Conservation (phyloP, 768 basidiomycete species). For the Auriscalpium vulgare region DNA sequence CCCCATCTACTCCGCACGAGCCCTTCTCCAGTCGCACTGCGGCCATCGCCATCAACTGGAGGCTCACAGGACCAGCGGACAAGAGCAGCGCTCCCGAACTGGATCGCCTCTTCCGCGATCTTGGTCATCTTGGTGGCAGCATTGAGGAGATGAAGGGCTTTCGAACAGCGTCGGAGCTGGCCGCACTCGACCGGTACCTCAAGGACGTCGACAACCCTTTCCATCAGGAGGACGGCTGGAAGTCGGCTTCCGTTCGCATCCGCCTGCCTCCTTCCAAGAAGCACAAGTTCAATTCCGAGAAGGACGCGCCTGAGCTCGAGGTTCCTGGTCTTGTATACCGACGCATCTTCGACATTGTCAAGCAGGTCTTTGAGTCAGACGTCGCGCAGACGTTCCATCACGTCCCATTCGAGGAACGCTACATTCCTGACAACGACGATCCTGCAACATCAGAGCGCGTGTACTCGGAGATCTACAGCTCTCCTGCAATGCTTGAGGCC, state of each 20-base stretch:
- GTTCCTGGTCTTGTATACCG: neutral
- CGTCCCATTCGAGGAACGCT: neutral
- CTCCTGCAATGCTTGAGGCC: neutral
- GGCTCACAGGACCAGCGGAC: neutral
- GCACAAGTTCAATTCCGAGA: neutral
- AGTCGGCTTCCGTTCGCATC: neutral
- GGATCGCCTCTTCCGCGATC: neutral
- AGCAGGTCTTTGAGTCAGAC: neutral
- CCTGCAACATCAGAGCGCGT: neutral
- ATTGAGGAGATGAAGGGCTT: neutral
- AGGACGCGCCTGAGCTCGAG: neutral
- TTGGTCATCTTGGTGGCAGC: neutral
- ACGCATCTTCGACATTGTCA: neutral
- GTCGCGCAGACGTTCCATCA: slow-evolving; percentile 4
- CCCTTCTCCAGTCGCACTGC: neutral
- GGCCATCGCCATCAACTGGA: neutral
- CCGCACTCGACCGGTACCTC: neutral
- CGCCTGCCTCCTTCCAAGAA: neutral
- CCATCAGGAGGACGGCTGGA: neutral
- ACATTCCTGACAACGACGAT: neutral
- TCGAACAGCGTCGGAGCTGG: neutral
- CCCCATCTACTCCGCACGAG: neutral
- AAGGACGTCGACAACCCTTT: neutral
- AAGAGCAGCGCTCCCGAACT: neutral
- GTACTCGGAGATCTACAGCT: neutral